Conservation (phyloP, 1,284 basidiomycete genomes). For the Trichosporon ovoides region DNA sequence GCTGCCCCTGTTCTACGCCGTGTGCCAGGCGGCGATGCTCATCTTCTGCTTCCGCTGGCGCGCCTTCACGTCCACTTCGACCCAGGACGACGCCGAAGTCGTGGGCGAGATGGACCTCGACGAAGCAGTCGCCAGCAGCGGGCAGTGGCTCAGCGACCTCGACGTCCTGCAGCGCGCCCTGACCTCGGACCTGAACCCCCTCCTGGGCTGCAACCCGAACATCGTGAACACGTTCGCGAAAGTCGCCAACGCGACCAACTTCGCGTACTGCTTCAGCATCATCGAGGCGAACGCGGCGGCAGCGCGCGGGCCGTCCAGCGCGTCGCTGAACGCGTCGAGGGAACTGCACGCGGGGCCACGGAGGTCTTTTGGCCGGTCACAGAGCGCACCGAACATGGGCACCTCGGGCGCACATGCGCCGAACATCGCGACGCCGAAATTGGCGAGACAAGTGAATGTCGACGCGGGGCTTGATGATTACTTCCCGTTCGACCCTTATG, state of each 20-base stretch:
- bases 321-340: too few species aligned
- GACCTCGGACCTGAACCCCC: conserved; percentile 77
- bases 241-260: conserved; percentile 82
- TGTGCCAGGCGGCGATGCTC: conserved; percentile 86
- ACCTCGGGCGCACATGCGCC: not conserved
- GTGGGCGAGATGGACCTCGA: conserved; percentile 52
- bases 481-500: conserved; percentile 98
- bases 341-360: too few species aligned
- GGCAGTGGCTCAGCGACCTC: conserved; percentile 75
- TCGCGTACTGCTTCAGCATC: conserved; percentile 92
- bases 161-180: conserved; percentile 75
- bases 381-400: conserved; percentile 5
- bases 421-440: conserved; percentile 25
- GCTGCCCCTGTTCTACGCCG: conserved; percentile 76
- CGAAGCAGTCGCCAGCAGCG: conserved; percentile 56
- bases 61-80: conserved; percentile 30
- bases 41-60: conserved; percentile 99
- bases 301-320: conserved; percentile 7
- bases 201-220: conserved; percentile 82
- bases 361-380: conserved; percentile 1
- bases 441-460: conserved; percentile 46
- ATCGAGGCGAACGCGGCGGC: conserved; percentile 66
- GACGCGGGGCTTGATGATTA: conserved; percentile 81
- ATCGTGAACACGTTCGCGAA: conserved; percentile 94
- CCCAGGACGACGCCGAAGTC: conserved; percentile 50